Evolutionary conservation across 768 basidiomycete genomes (phyloP).

Genomic region (Podaxis sp.): DNA sequence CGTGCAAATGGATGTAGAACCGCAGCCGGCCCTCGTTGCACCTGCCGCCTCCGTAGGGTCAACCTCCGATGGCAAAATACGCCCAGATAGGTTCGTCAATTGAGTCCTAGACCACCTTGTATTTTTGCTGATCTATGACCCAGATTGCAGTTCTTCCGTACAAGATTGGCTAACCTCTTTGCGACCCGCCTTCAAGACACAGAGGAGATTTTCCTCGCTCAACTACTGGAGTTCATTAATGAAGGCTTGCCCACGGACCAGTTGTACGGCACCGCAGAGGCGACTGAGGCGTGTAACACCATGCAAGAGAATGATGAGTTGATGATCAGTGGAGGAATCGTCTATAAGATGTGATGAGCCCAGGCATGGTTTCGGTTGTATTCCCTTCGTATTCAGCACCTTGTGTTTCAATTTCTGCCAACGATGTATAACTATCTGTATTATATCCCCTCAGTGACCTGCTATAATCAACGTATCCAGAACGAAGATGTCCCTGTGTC

Average conservation of each 20-base stretch:
- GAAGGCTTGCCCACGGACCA: conserved; percentile 63
- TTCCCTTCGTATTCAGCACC: not conserved
- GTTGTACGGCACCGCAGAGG: conserved; percentile 83
- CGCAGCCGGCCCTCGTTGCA: conserved; percentile 28
- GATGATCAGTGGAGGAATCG: conserved; percentile 83
- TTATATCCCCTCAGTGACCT: not conserved
- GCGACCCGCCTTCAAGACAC: conserved; percentile 66
- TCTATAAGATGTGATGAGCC: conserved; percentile 72
- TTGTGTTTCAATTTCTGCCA: not conserved
- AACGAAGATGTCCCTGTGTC: not conserved
- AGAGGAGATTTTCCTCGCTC: conserved; percentile 70
- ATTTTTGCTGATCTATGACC: conserved; percentile 9
- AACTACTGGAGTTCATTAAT: conserved; percentile 75
- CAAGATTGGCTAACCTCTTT: conserved; percentile 71
- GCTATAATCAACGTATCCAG: not conserved
- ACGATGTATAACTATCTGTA: not conserved
- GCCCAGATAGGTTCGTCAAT: conserved; percentile 56
- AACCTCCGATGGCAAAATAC: conserved; percentile 41
- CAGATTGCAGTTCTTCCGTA: conserved; percentile 80
- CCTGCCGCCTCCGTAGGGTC: conserved; percentile 23
- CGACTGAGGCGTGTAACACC: conserved; percentile 60
- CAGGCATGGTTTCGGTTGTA: not conserved
- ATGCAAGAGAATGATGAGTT: conserved; percentile 84
- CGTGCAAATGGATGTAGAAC: conserved; percentile 54
- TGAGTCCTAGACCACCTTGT: conserved; percentile 7